Evolutionary conservation across 352 stramenopile species (phyloP).

Genomic region (Phytophthora multivora): DNA sequence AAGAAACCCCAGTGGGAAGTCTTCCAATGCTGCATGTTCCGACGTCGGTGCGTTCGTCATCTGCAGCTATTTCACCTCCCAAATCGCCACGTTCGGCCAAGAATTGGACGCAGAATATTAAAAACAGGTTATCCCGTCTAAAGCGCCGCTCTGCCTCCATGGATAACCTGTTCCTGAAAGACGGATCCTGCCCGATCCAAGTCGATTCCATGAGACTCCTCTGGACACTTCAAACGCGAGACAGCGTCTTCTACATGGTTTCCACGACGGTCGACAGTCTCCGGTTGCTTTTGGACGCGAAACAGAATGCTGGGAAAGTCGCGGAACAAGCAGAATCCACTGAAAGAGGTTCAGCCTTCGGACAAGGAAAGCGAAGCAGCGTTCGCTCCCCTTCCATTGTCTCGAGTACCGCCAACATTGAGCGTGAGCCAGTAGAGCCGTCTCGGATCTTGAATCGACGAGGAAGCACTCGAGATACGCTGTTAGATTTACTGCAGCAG

Average conservation of each 20-base stretch:
- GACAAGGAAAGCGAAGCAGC: constrained; percentile 22
- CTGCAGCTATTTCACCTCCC: constrained; percentile 6
- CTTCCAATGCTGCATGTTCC: constrained; percentile 24
- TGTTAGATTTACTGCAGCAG: constrained; percentile 77
- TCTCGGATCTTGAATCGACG: constrained; percentile 24
- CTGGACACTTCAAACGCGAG: constrained; percentile 79
- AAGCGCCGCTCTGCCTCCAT: constrained; percentile 72
- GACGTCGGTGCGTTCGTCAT: constrained; percentile 13
- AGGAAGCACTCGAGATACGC: constrained; percentile 59
- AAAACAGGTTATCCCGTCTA: constrained; percentile 51
- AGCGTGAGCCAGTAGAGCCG: background rate
- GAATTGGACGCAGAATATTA: constrained; percentile 60
- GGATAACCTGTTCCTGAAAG: constrained; percentile 74
- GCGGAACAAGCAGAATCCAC: constrained; percentile 2
- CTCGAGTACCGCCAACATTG: background rate
- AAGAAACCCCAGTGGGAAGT: constrained; percentile 4
- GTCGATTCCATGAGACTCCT: constrained; percentile 82
- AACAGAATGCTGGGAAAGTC: constrained; percentile 17
- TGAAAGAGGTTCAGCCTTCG: background rate
- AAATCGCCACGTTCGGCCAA: constrained; percentile 44
- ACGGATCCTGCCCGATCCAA: constrained; percentile 79
- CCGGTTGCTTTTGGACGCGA: constrained; percentile 46
- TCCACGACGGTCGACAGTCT: constrained; percentile 59
- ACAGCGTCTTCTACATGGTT: constrained; percentile 76
- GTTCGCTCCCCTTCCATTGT: constrained; percentile 26